Conservation (phyloP, 192 early-diverging fungal genomes). For the Rhizophagus sp. region DNA sequence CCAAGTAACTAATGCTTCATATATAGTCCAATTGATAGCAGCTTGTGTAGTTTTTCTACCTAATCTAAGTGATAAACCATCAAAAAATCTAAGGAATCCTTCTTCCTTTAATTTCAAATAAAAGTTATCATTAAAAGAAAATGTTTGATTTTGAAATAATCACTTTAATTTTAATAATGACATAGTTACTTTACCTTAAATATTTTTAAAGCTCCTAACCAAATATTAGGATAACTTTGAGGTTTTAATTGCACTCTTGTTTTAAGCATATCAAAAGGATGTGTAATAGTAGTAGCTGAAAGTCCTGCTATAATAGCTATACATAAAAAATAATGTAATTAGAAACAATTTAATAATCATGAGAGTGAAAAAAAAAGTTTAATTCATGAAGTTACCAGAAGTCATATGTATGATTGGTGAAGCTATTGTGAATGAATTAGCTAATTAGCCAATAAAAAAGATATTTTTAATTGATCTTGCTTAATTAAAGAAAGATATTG, state of each 20-base stretch:
- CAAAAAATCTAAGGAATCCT: constrained; percentile 75
- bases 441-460: not conserved
- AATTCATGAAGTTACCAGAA: constrained; percentile 41
- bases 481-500: not conserved
- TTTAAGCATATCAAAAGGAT: constrained; percentile 94
- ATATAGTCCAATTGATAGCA: constrained; percentile 91
- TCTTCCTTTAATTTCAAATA: constrained; percentile 58
- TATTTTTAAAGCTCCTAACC: constrained; percentile 49
- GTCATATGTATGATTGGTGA: constrained; percentile 60
- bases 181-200: constrained; percentile 47
- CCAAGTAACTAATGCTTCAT: constrained; percentile 73
- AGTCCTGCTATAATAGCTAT: constrained; percentile 68
- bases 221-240: constrained; percentile 58
- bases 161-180: not conserved
- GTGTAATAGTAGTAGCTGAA: constrained; percentile 76
- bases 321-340: not conserved
- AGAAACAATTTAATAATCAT: not conserved
- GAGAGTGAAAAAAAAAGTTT: not conserved
- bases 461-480: not conserved
- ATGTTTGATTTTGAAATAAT: not conserved
- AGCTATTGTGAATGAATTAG: constrained; percentile 38
- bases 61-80: constrained; percentile 79
- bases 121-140: not conserved
- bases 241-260: constrained; percentile 92
- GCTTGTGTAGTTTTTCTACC: constrained; percentile 82